Evolutionary conservation across 2,329 filamentous ascomycete genomes (phyloP), one percentile per base, ranked within the genome.

Genomic region (Nothophoma quercina): DNA sequence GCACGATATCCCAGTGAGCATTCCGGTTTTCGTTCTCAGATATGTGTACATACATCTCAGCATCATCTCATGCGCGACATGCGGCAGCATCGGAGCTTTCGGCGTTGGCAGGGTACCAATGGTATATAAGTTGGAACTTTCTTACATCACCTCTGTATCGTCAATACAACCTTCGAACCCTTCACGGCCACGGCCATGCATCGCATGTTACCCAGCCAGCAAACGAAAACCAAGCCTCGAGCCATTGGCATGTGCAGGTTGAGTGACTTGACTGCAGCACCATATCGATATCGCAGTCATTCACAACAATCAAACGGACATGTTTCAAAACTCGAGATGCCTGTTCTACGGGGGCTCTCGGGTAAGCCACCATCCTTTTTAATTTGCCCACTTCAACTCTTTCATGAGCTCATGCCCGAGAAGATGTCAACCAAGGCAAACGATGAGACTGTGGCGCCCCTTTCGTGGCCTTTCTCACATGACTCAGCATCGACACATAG

Each of bases 31-130:
- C 46, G 29, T 60, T 63, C 52, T 48, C 51, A 53, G 51, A 52
- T 29, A 43, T 58, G 51, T 64, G 57, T 65, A 66, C 54, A 64
- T 66, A 65, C 51, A 63, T 55, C 56, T 34, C 48, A 58, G 52
- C 55, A 64, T 64, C 18, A 40, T 51, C 55, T 48, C 29, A 22
- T 21, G 39, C 29, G 43, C 39, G 28, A 54, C 34, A 39, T 51
- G 48, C 56, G 46, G 58, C 47, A 60, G 62, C 60, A 65, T 60
- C 18, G 47, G 58, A 55, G 57, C 51, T 52, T 54, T 52, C 26
- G 60, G 64, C 63, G 58, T 65, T 63, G 41, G 39, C 28, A 40
- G 47, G 58, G 26, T 39, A 54, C 41, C 23, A 40, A 42, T 16
- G 42, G 30, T 46, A 50, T 26, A 35, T 42, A 34, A 25, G 34